Conservation (phyloP, 208 protist genomes). For the Blastocrithidia nonstop region DNA sequence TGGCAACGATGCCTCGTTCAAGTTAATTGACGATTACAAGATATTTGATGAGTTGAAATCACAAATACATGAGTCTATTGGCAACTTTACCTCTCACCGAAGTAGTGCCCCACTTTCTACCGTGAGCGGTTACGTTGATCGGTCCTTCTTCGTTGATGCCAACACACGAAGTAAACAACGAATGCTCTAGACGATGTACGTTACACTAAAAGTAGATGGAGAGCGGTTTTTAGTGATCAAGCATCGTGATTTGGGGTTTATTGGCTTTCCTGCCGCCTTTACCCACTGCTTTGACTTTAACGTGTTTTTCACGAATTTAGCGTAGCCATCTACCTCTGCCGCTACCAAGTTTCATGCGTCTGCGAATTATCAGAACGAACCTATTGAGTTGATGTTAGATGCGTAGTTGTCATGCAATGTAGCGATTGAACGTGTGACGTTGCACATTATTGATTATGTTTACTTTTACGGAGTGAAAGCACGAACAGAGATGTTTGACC, state of each 20-base stretch:
- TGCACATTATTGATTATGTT: constrained; percentile 70
- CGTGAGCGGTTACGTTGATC: constrained; percentile 62
- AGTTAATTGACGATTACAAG: constrained; percentile 34
- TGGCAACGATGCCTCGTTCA: constrained; percentile 4
- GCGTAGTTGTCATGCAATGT: constrained; percentile 39
- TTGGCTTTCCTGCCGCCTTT: constrained; percentile 63
- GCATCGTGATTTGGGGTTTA: constrained; percentile 42
- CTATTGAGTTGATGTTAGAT: constrained; percentile 60
- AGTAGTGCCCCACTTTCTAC: constrained; percentile 56
- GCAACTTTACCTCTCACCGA: constrained; percentile 34
- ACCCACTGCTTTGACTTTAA: constrained; percentile 60
- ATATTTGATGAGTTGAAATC: constrained; percentile 31
- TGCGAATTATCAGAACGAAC: neutral
- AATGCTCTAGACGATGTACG: constrained; percentile 28
- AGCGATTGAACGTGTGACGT: too few species aligned
- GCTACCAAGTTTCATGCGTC: constrained; percentile 1
- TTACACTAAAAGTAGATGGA: constrained; percentile 74
- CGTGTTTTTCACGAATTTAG: constrained; percentile 23
- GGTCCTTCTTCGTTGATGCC: constrained; percentile 24
- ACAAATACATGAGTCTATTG: constrained; percentile 44
- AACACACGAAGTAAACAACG: constrained; percentile 11
- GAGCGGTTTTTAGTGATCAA: constrained; percentile 56
- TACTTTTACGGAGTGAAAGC: constrained; percentile 62
- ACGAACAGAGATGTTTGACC: constrained; percentile 23
- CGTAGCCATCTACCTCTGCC: too few species aligned